phyloP scores from a whole-genome alignment of 495 filamentous ascomycete genomes.

The Bryoglossum gracile region DNA sequence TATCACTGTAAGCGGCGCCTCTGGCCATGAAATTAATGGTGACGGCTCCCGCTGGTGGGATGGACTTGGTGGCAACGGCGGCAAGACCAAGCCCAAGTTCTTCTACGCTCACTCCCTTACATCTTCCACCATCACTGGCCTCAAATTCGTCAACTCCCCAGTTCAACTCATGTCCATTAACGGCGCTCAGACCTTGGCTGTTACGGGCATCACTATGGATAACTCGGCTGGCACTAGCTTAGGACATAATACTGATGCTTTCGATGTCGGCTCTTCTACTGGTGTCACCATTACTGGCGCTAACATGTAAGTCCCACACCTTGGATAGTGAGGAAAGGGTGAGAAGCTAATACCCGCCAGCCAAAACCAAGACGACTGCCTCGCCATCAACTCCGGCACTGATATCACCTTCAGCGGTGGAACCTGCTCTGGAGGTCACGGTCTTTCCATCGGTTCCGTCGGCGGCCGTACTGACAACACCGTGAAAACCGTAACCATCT shows the following conservation, averaged over 20 bases:
- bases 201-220: slow-evolving; percentile 38
- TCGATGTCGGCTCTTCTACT: slow-evolving; percentile 46
- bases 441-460: slow-evolving; percentile 60
- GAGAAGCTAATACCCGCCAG: slow-evolving; percentile 30
- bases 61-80: slow-evolving; percentile 42
- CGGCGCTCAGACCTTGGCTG: slow-evolving; percentile 36
- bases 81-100: slow-evolving; percentile 49
- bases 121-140: slow-evolving; percentile 39
- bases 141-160: slow-evolving; percentile 47
- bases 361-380: slow-evolving; percentile 59
- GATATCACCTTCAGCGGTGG: slow-evolving; percentile 45
- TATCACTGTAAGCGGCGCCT: slow-evolving; percentile 40
- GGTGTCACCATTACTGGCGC: slow-evolving; percentile 47
- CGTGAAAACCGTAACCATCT: slow-evolving; percentile 49
- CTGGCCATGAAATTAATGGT: slow-evolving; percentile 37
- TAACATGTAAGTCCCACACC: slow-evolving; percentile 14
- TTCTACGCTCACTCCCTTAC: slow-evolving; percentile 40
- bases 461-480: slow-evolving; percentile 54
- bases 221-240: slow-evolving; percentile 40
- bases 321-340: not conserved
- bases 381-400: slow-evolving; percentile 51
- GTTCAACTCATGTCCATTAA: slow-evolving; percentile 56
- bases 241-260: slow-evolving; percentile 62
- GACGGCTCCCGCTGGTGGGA: slow-evolving; percentile 47
- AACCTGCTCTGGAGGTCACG: slow-evolving; percentile 52